Evolutionary conservation across 73 alveolate species (phyloP), one percentile per base, ranked within the genome.

Genomic region (Blepharisma japonicum): DNA sequence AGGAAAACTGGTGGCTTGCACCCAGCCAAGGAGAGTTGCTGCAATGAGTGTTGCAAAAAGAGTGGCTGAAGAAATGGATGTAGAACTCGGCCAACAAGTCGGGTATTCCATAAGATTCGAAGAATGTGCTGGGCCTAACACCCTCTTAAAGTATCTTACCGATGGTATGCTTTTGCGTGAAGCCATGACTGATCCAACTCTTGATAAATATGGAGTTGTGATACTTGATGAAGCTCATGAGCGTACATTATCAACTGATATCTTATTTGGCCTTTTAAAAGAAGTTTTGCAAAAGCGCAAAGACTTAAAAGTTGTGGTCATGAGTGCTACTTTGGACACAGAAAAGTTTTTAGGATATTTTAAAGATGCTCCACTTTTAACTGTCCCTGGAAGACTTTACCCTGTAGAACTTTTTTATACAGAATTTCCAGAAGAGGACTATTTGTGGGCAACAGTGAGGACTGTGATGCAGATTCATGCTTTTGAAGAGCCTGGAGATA

Each of bases 161-260:
- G 99, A 96, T 68, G 99, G 99, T 39, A 96, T 98, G 98, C 91
- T 98, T 6, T 83, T 97, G 71, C 92, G 99, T 77, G 99, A 96
- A 88, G 96, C 98, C 54, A 86, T 98, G 70, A 79, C 92, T 8
- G 99, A 98, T 71, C 82, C 89, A 6, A 23, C 39, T 51, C 87
- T 91, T 48, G 25, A 86, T 1, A 79, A 79, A 71, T 98, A 97
- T 83, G 90, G 98, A 38, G 91, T 83, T 49, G 83, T 95, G 14
- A 85, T 94, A n/a, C 86, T 94, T 45, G 99, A 95, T 89, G 99
- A 95, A 82, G 94, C 90, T 56, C 99, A 95, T 84, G 99, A 95
- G 84, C 88, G 99, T 82, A 88, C 97, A 54, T 78, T 95, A 38
- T 92, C 87, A 82, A 77, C 96, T 25, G 99, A 94, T 84, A 82